These are phyloP conservation scores for Adansonia grandidieri DNA, from an alignment of 441 rosid species.

Conservation along the genomic window DNA sequence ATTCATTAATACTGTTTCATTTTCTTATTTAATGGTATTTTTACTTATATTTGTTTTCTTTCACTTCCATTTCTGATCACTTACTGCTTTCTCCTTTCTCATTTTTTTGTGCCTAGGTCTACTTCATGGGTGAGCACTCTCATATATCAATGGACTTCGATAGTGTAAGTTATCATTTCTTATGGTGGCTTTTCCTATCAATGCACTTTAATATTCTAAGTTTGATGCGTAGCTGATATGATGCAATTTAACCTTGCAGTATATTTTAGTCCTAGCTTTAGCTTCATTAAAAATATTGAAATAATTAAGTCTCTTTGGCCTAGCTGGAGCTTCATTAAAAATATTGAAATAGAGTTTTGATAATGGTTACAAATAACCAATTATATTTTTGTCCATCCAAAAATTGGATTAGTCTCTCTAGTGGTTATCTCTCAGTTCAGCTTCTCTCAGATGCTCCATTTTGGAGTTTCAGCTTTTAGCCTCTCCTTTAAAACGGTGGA, in stretches of 20 bases:
- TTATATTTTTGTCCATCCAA: conserved; percentile 16
- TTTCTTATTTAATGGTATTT: background rate
- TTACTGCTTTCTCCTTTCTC: conserved; percentile 17
- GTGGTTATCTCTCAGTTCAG: conserved; percentile 10
- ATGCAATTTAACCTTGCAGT: background rate
- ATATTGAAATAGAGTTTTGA: background rate
- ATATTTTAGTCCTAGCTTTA: background rate
- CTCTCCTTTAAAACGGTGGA: conserved; percentile 3
- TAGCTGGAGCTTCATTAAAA: conserved; percentile 11
- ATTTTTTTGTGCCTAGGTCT: conserved; percentile 56
- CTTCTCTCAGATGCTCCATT: conserved; percentile 11
- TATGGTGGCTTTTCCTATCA: conserved; percentile 16
- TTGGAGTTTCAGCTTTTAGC: conserved; percentile 18
- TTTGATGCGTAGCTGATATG: background rate
- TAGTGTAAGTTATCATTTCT: conserved; percentile 56
- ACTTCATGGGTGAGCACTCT: conserved; percentile 89
- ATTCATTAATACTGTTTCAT: conserved; percentile 7
- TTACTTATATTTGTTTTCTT: conserved; percentile 15
- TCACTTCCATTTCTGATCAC: background rate
- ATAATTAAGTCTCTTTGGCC: conserved; percentile 11
- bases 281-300: conserved; percentile 1
- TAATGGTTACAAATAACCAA: conserved; percentile 11
- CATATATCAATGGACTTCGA: conserved; percentile 87
- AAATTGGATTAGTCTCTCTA: background rate
- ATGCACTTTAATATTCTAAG: conserved; percentile 18